These are phyloP conservation scores for Malassezia pachydermatis DNA, from an alignment of 1,284 basidiomycete species.

Conservation along the genomic window DNA sequence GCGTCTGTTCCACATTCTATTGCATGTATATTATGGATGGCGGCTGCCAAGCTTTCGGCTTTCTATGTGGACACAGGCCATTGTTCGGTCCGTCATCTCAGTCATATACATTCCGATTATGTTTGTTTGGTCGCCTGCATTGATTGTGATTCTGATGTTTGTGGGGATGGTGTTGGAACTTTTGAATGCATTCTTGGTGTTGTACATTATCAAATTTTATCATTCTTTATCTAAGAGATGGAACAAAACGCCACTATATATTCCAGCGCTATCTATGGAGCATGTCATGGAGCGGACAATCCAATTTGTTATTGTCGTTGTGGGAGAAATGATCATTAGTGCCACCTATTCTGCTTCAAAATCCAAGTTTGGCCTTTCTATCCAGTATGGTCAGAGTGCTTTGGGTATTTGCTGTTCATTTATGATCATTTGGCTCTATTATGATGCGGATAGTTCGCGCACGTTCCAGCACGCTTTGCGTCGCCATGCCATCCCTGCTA, in stretches of 20 bases:
- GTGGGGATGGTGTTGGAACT: constrained; percentile 33
- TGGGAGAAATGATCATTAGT: constrained; percentile 35
- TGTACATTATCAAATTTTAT: constrained; percentile 23
- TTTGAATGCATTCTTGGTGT: constrained; percentile 23
- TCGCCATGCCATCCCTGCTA: constrained; percentile 36
- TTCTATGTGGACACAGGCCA: constrained; percentile 32
- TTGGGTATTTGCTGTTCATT: constrained; percentile 37
- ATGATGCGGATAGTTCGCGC: constrained; percentile 33
- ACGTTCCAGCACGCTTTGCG: constrained; percentile 45
- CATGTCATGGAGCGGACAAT: constrained; percentile 36
- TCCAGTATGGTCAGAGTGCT: constrained; percentile 30
- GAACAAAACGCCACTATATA: constrained; percentile 27
- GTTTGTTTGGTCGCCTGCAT: constrained; percentile 16
- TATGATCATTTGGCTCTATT: constrained; percentile 41
- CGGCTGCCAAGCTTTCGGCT: constrained; percentile 37
- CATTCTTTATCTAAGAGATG: constrained; percentile 13
- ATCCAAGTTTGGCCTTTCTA: constrained; percentile 21
- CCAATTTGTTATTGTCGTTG: constrained; percentile 38
- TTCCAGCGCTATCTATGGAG: constrained; percentile 34
- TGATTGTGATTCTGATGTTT: constrained; percentile 26
- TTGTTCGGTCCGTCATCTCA: constrained; percentile 23
- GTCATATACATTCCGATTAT: constrained; percentile 36
- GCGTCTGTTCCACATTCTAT: constrained; percentile 26
- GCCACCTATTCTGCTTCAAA: constrained; percentile 21
- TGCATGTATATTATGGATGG: constrained; percentile 36